Evolutionary conservation across 2,329 filamentous ascomycete species (phyloP).

Genomic region (Ilyonectria destructans): DNA sequence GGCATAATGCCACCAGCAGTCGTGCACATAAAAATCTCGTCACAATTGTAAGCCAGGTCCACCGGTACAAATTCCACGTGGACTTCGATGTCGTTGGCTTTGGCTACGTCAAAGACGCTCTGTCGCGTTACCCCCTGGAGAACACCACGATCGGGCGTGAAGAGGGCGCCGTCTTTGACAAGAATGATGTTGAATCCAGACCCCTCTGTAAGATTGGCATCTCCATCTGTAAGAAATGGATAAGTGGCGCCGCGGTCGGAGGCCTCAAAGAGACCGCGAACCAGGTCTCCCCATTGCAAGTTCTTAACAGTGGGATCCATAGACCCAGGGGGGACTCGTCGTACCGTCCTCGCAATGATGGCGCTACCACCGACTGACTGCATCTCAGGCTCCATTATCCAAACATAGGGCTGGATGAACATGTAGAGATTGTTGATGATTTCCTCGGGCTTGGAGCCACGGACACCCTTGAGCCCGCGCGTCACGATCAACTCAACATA

Average conservation of each 20-base stretch:
- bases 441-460: slow-evolving; percentile 54
- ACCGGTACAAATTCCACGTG: slow-evolving; percentile 61
- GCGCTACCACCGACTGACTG: slow-evolving; percentile 60
- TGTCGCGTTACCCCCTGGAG: slow-evolving; percentile 65
- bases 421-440: slow-evolving; percentile 63
- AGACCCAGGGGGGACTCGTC: slow-evolving; percentile 60
- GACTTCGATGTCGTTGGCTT: slow-evolving; percentile 52
- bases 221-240: slow-evolving; percentile 67
- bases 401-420: slow-evolving; percentile 65
- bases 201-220: slow-evolving; percentile 65
- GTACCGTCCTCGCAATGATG: slow-evolving; percentile 63
- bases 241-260: slow-evolving; percentile 63
- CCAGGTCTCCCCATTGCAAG: slow-evolving; percentile 67
- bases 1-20: slow-evolving; percentile 70
- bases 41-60: slow-evolving; percentile 58
- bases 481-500: slow-evolving; percentile 69
- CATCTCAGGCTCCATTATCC: slow-evolving; percentile 64
- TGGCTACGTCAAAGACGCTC: slow-evolving; percentile 63
- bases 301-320: slow-evolving; percentile 70
- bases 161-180: slow-evolving; percentile 62
- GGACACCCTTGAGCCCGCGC: slow-evolving; percentile 61
- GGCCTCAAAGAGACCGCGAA: slow-evolving; percentile 63
- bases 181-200: slow-evolving; percentile 66
- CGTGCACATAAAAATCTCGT: slow-evolving; percentile 69
- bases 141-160: slow-evolving; percentile 64